Conservation (phyloP, 306 rosid genomes). For the Hippophae rhamnoides region DNA sequence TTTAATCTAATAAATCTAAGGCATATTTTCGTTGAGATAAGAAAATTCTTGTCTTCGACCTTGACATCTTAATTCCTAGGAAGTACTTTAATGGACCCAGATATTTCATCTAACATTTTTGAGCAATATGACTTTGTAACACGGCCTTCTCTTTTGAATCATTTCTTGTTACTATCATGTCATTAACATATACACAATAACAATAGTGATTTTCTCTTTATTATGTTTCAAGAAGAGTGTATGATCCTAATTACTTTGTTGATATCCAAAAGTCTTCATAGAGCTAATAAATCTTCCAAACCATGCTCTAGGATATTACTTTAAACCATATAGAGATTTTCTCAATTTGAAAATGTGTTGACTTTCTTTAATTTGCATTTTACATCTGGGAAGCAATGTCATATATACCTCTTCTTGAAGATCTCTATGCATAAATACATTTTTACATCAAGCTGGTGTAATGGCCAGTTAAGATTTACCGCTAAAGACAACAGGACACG, state of each 20-base stretch:
- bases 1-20: background rate
- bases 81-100: background rate
- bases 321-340: too few species aligned
- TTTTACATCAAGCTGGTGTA: too few species aligned
- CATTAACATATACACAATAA: background rate
- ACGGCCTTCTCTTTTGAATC: background rate
- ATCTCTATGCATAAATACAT: too few species aligned
- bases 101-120: constrained; percentile 2
- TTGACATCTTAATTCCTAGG: constrained; percentile 2
- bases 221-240: background rate
- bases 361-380: too few species aligned
- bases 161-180: background rate
- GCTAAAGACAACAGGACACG: too few species aligned
- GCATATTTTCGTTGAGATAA: background rate
- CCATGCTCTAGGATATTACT: too few species aligned
- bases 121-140: background rate
- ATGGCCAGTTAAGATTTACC: too few species aligned
- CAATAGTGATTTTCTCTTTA: background rate
- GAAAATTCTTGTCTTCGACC: background rate
- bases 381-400: too few species aligned
- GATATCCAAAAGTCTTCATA: too few species aligned
- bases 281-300: too few species aligned
- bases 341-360: too few species aligned
- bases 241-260: background rate
- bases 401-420: too few species aligned